Evolutionary conservation across 768 basidiomycete species (phyloP).

Genomic region (Myochromella boudieri): DNA sequence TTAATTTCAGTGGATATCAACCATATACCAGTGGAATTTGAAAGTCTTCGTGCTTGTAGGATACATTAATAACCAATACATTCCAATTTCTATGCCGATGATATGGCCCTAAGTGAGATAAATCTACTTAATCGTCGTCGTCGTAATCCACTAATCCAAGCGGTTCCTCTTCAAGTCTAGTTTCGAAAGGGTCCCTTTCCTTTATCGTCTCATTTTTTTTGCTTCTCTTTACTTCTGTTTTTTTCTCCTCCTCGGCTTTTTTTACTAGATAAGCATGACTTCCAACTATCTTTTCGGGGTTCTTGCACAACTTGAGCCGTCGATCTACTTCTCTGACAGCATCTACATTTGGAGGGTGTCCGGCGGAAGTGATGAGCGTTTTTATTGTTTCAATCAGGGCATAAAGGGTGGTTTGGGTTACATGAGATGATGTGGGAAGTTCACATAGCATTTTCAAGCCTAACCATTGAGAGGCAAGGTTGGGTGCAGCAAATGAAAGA

Average conservation of each 20-base stretch:
- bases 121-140: slow-evolving; percentile 52
- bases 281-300: slow-evolving; percentile 94
- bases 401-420: slow-evolving; percentile 30
- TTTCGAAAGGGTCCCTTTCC: slow-evolving; percentile 72
- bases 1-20: slow-evolving; percentile 5
- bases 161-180: slow-evolving; percentile 39
- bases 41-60: slow-evolving; percentile 3
- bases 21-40: slow-evolving; percentile 3
- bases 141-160: slow-evolving; percentile 53
- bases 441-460: slow-evolving; percentile 32
- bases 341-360: slow-evolving; percentile 74
- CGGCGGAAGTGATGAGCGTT: slow-evolving; percentile 49
- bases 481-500: slow-evolving; percentile 62
- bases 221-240: slow-evolving; percentile 66
- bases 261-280: slow-evolving; percentile 77
- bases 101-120: background rate
- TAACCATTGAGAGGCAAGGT: slow-evolving; percentile 63
- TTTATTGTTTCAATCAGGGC: slow-evolving; percentile 53
- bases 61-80: background rate
- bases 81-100: background rate
- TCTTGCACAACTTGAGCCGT: slow-evolving; percentile 84
- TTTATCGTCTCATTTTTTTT: slow-evolving; percentile 53
- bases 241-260: slow-evolving; percentile 69
- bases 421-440: slow-evolving; percentile 12
- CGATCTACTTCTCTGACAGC: slow-evolving; percentile 88